Conservation (phyloP, 2,329 filamentous ascomycete species). For the Sarocladium oryzae region DNA sequence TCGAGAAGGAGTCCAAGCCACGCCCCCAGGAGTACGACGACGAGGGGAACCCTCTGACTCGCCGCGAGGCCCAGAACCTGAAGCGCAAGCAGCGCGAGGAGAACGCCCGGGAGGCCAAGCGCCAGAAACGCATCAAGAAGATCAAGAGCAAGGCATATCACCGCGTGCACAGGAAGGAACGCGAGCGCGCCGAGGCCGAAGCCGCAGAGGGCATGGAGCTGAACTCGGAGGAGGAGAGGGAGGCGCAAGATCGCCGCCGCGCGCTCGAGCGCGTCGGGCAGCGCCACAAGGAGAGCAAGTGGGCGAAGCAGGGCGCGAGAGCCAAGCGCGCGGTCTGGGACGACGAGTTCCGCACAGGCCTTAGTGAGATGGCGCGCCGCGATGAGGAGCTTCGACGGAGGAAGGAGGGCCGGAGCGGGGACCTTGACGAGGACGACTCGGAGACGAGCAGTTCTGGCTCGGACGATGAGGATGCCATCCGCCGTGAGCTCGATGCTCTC, state of each 20-base stretch:
- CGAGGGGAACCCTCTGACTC: conserved; percentile 64
- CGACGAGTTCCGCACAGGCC: conserved; percentile 70
- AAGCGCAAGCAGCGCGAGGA: conserved; percentile 77
- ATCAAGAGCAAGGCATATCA: conserved; percentile 98
- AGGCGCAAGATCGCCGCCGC: conserved; percentile 62
- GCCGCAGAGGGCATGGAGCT: conserved; percentile 52
- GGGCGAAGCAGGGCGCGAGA: conserved; percentile 79
- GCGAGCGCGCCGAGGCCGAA: conserved; percentile 41
- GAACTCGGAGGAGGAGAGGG: conserved; percentile 59
- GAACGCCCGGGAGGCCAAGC: conserved; percentile 80
- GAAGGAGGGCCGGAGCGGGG: conserved; percentile 61
- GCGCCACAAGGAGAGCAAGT: conserved; percentile 82
- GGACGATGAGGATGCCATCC: conserved; percentile 50
- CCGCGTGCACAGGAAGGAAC: conserved; percentile 77
- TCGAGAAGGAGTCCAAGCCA: conserved; percentile 36
- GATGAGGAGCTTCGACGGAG: conserved; percentile 77
- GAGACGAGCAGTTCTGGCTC: conserved; percentile 37
- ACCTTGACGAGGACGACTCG: conserved; percentile 38
- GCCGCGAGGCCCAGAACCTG: conserved; percentile 64
- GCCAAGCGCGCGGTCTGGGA: conserved; percentile 81
- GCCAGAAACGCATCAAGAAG: conserved; percentile 91
- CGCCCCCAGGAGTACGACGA: conserved; percentile 59
- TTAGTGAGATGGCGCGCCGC: conserved; percentile 73
- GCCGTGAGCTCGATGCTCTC: conserved; percentile 35
- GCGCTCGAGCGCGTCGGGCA: conserved; percentile 81